Percentiles rank a stretch among this genome's conserved stretches.
phyloP scores from a whole-genome alignment of 768 basidiomycete genomes.

The Calocybe cyanea region DNA sequence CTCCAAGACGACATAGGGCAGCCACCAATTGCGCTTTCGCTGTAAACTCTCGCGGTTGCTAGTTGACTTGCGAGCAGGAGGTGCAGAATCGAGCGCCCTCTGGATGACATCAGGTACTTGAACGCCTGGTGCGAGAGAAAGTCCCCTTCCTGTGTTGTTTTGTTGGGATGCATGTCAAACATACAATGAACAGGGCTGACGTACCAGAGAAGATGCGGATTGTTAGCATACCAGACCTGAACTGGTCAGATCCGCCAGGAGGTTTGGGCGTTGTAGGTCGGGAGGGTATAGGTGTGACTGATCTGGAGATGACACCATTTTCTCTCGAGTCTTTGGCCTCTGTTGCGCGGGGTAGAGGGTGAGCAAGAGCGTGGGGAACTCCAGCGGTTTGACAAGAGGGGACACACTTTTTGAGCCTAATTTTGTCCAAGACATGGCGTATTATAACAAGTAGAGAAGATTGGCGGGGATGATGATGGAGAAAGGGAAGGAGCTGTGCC shows the following conservation, averaged over 20 bases:
- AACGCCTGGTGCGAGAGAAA: conserved; percentile 74
- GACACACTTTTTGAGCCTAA: conserved; percentile 37
- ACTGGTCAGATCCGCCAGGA: conserved; percentile 52
- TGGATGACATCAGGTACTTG: conserved; percentile 83
- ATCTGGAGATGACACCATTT: conserved; percentile 69
- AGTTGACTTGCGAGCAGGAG: conserved; percentile 49
- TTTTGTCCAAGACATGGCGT: conserved; percentile 55
- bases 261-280: conserved; percentile 76
- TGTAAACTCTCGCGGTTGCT: conserved; percentile 90
- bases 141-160: conserved; percentile 59
- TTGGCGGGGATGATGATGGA: conserved; percentile 13
- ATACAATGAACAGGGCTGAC: conserved; percentile 19
- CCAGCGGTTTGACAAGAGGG: not conserved
- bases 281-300: conserved; percentile 78
- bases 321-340: conserved; percentile 70
- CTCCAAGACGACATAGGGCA: conserved; percentile 96
- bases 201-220: conserved; percentile 92
- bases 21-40: conserved; percentile 92
- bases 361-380: conserved; percentile 1
- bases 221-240: conserved; percentile 88
- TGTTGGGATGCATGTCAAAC: not conserved
- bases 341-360: conserved; percentile 19
- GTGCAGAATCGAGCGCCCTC: conserved; percentile 66
- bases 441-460: conserved; percentile 2
- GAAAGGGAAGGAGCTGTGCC: conserved; percentile 22